These are phyloP conservation scores for Phytophthora sojae DNA, from an alignment of 352 stramenopile species.

Conservation along the genomic window DNA sequence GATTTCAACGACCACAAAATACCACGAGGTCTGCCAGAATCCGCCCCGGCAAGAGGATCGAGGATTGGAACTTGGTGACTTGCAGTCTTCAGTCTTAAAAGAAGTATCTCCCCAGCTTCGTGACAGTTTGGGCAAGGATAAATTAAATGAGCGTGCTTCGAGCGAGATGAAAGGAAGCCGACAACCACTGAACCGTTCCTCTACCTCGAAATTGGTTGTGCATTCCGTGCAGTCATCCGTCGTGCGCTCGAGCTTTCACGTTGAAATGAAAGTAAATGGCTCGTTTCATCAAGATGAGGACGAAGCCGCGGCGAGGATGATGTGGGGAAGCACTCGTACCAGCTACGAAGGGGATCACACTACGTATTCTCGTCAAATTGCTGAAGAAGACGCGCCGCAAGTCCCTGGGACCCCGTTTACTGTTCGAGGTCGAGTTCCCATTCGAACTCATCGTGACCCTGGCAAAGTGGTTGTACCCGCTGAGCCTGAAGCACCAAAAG, in stretches of 20 bases:
- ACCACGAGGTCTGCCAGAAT: neutral
- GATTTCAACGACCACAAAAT: neutral
- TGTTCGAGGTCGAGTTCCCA: conserved; percentile 48
- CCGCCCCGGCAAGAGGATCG: neutral
- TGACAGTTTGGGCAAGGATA: too few relatives aligned
- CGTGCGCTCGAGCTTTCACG: neutral
- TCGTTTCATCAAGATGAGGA: conserved; percentile 3
- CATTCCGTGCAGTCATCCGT: neutral
- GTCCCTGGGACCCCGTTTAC: conserved; percentile 18
- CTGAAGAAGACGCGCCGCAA: neutral
- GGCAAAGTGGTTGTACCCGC: neutral
- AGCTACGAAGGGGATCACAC: conserved; percentile 18
- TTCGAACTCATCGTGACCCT: conserved; percentile 26
- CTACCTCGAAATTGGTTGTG: neutral
- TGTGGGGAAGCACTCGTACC: conserved; percentile 23
- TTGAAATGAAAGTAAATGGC: too few relatives aligned
- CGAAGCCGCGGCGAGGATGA: conserved; percentile 10
- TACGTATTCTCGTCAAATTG: neutral
- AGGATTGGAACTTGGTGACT: neutral
- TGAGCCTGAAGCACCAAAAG: conserved; percentile 6
- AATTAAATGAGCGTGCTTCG: too few relatives aligned
- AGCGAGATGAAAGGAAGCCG: neutral
- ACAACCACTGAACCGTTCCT: neutral
- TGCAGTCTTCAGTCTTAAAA: neutral
- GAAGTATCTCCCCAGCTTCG: too few relatives aligned